phyloP scores from a whole-genome alignment of 2,329 filamentous ascomycete genomes.

The Diaporthe citriasiana region DNA sequence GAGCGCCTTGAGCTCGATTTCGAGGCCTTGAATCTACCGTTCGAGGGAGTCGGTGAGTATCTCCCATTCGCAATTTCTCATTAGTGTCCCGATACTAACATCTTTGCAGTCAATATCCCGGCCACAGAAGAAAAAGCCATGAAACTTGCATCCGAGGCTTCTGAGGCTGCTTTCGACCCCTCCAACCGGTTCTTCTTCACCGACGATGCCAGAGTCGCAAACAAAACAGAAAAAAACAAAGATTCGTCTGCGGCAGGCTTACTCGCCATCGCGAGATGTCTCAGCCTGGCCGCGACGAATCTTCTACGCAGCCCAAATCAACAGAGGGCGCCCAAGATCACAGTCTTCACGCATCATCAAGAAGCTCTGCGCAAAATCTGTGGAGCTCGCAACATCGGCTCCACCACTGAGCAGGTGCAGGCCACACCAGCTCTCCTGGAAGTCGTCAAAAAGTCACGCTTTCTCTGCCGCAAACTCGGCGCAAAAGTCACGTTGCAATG shows the following conservation, averaged over 20 bases:
- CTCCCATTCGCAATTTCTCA: neutral
- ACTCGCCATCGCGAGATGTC: neutral
- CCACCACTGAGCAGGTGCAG: neutral
- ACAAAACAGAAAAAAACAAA: neutral
- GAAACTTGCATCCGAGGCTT: slow-evolving; percentile 2
- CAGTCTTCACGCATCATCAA: neutral
- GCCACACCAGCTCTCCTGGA: neutral
- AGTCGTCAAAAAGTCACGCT: neutral
- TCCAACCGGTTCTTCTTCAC: neutral
- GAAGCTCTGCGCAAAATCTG: neutral
- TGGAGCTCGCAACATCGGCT: neutral
- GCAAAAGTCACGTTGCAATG: neutral
- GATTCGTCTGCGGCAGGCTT: neutral
- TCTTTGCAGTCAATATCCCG: neutral
- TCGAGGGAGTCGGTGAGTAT: neutral
- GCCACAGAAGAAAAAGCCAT: slow-evolving; percentile 8
- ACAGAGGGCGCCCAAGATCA: neutral
- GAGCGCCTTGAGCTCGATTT: neutral
- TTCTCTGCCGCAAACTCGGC: neutral
- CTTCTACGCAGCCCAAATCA: neutral
- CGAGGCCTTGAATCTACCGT: neutral
- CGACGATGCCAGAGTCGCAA: neutral
- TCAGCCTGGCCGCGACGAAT: neutral
- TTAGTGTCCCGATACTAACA: neutral
- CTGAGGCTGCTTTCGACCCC: slow-evolving; percentile 4